These are phyloP conservation scores for Neonectria ditissima DNA, from an alignment of 2,329 filamentous ascomycete genomes.

Conservation along the genomic window DNA sequence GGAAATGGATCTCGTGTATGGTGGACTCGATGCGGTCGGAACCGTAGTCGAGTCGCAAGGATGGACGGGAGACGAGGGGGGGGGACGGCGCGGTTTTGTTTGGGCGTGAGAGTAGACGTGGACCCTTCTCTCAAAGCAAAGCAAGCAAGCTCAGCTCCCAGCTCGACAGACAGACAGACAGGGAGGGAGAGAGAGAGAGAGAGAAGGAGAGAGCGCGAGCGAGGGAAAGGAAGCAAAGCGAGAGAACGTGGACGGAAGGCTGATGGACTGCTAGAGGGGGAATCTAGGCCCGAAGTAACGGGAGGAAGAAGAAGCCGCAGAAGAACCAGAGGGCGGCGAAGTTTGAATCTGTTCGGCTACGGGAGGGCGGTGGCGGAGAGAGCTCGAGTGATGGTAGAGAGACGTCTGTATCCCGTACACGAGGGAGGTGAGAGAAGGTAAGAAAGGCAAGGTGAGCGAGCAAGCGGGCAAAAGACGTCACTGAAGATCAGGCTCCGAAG, in stretches of 20 bases:
- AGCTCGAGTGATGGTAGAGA: slow-evolving; percentile 1
- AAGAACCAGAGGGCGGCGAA: slow-evolving; percentile 19
- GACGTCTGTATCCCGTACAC: neutral
- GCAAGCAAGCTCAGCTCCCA: slow-evolving; percentile 1
- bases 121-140: slow-evolving; percentile 4
- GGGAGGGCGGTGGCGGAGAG: slow-evolving; percentile 8
- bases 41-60: slow-evolving; percentile 30
- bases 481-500: slow-evolving; percentile 44
- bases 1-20: slow-evolving; percentile 38
- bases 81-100: slow-evolving; percentile 34
- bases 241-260: neutral
- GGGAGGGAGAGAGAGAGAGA: neutral
- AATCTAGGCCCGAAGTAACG: neutral
- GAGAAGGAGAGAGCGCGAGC: neutral
- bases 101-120: slow-evolving; percentile 25
- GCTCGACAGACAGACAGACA: too few species aligned
- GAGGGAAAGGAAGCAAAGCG: neutral
- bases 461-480: slow-evolving; percentile 36
- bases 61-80: slow-evolving; percentile 23
- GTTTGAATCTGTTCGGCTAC: slow-evolving; percentile 7
- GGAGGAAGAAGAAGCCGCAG: slow-evolving; percentile 8
- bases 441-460: slow-evolving; percentile 35
- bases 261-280: neutral
- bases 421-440: slow-evolving; percentile 24
- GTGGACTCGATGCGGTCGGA: slow-evolving; percentile 43